Base-by-base conservation (phyloP, 2,329 filamentous ascomycete species). In the Colletotrichum sp. region DNA sequence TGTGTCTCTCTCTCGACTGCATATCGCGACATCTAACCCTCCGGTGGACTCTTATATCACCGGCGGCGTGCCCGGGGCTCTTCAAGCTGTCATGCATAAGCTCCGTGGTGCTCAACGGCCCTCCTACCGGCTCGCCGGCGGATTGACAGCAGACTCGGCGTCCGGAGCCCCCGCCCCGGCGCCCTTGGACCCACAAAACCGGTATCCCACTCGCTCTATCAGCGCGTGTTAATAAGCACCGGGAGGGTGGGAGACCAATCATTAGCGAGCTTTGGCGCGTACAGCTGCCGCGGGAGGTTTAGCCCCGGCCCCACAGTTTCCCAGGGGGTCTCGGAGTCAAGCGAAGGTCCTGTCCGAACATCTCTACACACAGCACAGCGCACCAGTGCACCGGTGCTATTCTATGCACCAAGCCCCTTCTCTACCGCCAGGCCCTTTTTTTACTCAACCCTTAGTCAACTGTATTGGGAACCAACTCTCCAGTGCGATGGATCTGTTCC, bases 321-420 rank as follows among this genome's bases (percentile, higher is more conserved):
- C 28, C 22, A 32, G 57, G 34, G 57, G 34, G 57, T n/a, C 30
- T 64, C 60, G 39, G 67, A 59, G 22, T n/a, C 59, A 63, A 60
- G 63, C 70, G 70, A 72, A 60, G 52, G 44, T 64, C 59, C 66
- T 36, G 59, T 48, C 59, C 71, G 34, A 74, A 71, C 59, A 74
- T 68, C 71, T 71, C 19, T 5, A 67, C 25, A 36, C 65, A 68
- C 44, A 52, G 22, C 65, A 68, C 44, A 52, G 25, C 22, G 28
- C 59, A n/a, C 30, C 44, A 48, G 44, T 22, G 44, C n/a, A 48
- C 34, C 3, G 91, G 15, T 44, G 30, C n/a, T 59, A 32, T 65
- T 68, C 32, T 30, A 48, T 52, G 30, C 52, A 28, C 22, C 30
- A 16, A 22, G 25, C n/a, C 34, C 32, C 39, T 34, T 30, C 25